Evolutionary conservation across 2,329 filamentous ascomycete species (phyloP).

Genomic region (Cladosporium sp.): DNA sequence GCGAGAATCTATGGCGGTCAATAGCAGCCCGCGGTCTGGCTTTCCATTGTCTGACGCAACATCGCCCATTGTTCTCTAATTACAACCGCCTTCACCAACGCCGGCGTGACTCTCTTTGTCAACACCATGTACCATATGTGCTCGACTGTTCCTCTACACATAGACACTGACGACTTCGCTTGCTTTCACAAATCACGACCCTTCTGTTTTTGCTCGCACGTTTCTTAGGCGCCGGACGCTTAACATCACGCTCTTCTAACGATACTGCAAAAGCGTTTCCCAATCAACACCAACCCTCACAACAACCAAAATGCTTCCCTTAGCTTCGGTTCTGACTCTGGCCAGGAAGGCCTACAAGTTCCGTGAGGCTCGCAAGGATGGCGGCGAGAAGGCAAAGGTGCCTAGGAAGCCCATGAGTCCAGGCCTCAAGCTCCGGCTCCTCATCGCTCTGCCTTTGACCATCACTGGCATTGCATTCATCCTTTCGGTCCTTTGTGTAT

Average conservation of each 20-base stretch:
- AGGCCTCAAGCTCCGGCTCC: constrained; percentile 1
- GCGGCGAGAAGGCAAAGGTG: neutral
- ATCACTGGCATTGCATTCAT: constrained; percentile 53
- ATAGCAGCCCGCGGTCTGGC: neutral
- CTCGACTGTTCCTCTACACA: neutral
- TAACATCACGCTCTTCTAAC: neutral
- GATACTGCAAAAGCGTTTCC: neutral
- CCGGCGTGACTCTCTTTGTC: neutral
- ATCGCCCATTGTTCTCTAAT: neutral
- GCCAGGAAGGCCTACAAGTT: constrained; percentile 6
- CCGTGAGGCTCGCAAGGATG: constrained; percentile 8
- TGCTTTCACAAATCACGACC: neutral
- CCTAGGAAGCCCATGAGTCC: constrained; percentile 4
- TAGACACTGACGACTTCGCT: neutral
- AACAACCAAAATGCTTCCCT: constrained; percentile 1
- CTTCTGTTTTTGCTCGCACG: neutral
- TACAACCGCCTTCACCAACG: neutral
- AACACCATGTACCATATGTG: neutral
- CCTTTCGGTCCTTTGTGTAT: constrained; percentile 57
- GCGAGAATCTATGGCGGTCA: neutral
- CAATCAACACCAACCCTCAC: neutral
- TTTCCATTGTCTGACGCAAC: neutral
- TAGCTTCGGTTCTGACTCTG: neutral
- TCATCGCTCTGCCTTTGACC: constrained; percentile 20
- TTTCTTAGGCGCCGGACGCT: constrained; percentile 4